phyloP scores from a whole-genome alignment of 2,329 filamentous ascomycete genomes.

The Penicillium sp. region DNA sequence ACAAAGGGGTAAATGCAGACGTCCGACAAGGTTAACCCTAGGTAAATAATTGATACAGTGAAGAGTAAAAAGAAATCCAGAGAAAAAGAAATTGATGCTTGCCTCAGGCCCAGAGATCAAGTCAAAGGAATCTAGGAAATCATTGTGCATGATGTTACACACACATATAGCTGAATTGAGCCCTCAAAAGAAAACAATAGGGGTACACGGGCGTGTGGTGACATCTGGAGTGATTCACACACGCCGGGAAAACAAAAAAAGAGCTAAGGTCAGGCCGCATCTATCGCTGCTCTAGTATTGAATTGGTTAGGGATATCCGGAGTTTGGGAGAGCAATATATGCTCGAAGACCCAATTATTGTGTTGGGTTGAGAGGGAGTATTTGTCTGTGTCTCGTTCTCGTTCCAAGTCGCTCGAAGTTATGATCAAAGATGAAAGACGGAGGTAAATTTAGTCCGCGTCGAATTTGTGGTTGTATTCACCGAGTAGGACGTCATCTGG shows the following conservation, averaged over 20 bases:
- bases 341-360: not conserved
- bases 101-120: not conserved
- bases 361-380: slow-evolving; percentile 1
- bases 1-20: slow-evolving; percentile 3
- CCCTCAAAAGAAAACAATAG: slow-evolving; percentile 4
- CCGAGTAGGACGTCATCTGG: slow-evolving; percentile 72
- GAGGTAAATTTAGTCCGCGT: slow-evolving; percentile 51
- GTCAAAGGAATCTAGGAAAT: not conserved
- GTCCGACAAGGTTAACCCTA: not conserved
- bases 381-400: slow-evolving; percentile 23
- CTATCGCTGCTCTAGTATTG: slow-evolving; percentile 5
- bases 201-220: not conserved
- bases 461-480: slow-evolving; percentile 66
- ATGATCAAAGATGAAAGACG: slow-evolving; percentile 9
- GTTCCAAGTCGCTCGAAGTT: slow-evolving; percentile 9
- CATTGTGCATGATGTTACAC: not conserved
- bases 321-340: not conserved
- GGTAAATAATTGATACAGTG: slow-evolving; percentile 4
- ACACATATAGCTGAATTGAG: not conserved
- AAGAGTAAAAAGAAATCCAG: slow-evolving; percentile 1
- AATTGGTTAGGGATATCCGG: not conserved
- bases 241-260: not conserved
- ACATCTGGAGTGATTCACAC: not conserved
- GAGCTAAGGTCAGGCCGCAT: not conserved
- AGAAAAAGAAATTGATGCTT: not conserved